Percentiles rank a stretch among this genome's conserved stretches.
phyloP scores from a whole-genome alignment of 495 filamentous ascomycete genomes.

The Daldinia vernicosa region DNA sequence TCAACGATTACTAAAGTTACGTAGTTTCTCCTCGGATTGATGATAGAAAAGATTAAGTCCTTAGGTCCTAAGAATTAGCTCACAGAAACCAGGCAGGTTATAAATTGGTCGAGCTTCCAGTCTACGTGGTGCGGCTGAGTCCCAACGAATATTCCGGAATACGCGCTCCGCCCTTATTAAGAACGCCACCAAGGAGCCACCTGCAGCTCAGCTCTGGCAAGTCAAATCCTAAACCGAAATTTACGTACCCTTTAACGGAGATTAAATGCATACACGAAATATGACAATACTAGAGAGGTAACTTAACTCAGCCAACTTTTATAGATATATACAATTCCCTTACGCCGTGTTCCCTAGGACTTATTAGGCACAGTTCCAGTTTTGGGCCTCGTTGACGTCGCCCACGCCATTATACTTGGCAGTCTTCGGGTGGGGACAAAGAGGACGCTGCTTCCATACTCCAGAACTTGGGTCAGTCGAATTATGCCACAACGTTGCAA shows the following conservation, averaged over 20 bases:
- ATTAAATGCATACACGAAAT: not conserved
- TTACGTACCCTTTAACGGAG: not conserved
- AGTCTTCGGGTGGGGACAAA: slow-evolving; percentile 55
- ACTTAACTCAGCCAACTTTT: not conserved
- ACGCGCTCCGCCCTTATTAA: not conserved
- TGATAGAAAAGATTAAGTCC: no score
- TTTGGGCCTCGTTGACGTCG: slow-evolving; percentile 17
- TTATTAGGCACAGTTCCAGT: slow-evolving; percentile 14
- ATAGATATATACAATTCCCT: not conserved
- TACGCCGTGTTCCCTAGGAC: not conserved
- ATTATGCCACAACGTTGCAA: slow-evolving; percentile 55
- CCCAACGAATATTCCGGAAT: slow-evolving; percentile 7
- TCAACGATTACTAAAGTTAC: no score
- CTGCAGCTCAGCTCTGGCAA: not conserved
- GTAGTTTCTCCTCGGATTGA: not conserved
- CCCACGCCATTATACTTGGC: slow-evolving; percentile 39
- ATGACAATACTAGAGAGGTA: not conserved
- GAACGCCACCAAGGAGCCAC: slow-evolving; percentile 12
- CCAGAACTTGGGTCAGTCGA: slow-evolving; percentile 42
- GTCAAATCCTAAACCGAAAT: not conserved
- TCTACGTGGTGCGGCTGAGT: slow-evolving; percentile 10
- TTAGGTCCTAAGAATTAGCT: not conserved
- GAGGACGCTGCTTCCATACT: slow-evolving; percentile 52
- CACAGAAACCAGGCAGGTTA: not conserved
- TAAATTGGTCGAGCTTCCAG: not conserved